Base-by-base conservation (phyloP, 495 filamentous ascomycete genomes). In the Penicillium soppii region DNA sequence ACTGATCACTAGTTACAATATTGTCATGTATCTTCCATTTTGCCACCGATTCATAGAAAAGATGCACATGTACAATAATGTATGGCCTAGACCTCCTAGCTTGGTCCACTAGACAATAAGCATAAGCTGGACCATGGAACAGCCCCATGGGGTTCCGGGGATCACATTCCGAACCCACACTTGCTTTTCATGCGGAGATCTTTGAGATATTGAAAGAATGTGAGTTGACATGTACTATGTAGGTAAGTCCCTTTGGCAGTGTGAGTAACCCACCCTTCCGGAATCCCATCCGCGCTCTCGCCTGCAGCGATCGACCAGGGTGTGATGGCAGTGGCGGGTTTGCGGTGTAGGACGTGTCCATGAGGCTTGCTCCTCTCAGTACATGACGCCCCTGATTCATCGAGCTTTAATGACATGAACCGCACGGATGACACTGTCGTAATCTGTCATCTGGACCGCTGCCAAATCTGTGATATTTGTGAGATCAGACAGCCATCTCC, bases 221-320 rank as follows among this genome's bases (percentile, higher is more conserved):
- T 52, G 49, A 35, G 40, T 26, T 27, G 7, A 23, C 48, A 50
- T 41, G 42, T 40, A 29, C 23, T 35, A 12, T 17, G 39, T 5
- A 45, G 43, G 25, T 22, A n/a, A 39, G 43, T 47, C 43, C 43
- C 52, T 26, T 29, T 33, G 42, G 42, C 58, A 57, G 50, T 45
- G 29, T 58, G 58, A 53, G 58, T 58, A 58, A 58, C 58, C 43
- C 51, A 54, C 22, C 26, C 27, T 39, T 16, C 38, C 39, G 58
- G 50, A 37, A 30, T 19, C 19, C 27, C 38, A 33, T 57, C 57
- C 53, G 57, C 43, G 35, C 23, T 50, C 25, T 25, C 26, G 44
- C 19, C 19, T 37, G 56, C 46, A 51, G 43, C 40, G 53, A 61
- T 52, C 48, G 32, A 29, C 56, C 19, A 21, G 30, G 35, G 8